Conservation (phyloP, 345 rosid genomes). For the Eucalyptus caleyi region DNA sequence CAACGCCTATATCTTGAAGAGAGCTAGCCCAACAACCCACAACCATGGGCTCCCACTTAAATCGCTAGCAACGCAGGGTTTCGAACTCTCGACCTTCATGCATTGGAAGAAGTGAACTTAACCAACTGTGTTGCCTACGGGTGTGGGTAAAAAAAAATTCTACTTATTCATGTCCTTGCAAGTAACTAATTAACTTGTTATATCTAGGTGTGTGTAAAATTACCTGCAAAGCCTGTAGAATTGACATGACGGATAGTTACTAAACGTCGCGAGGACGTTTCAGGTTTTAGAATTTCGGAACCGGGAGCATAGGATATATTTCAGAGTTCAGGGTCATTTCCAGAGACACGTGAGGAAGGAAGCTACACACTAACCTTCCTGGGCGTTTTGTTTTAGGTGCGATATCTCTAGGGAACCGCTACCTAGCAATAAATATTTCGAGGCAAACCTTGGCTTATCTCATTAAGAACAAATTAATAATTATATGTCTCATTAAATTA, state of each 20-base stretch:
- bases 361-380: background rate
- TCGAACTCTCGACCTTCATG: accelerated
- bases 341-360: background rate
- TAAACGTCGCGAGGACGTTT: background rate
- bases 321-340: background rate
- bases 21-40: too few relatives aligned
- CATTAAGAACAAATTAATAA: background rate
- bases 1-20: accelerated
- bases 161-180: background rate
- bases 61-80: too few relatives aligned
- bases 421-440: background rate
- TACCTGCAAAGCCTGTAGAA: accelerated
- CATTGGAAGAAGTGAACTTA: too few relatives aligned
- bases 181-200: background rate
- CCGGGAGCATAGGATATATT: background rate
- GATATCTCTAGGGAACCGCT: background rate
- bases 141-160: background rate
- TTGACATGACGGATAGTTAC: background rate
- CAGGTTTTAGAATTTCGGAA: background rate
- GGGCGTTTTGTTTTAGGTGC: background rate
- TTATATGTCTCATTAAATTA: background rate
- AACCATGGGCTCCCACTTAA: too few relatives aligned
- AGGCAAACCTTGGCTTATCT: background rate
- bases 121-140: accelerated
- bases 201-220: background rate